A percentile compares a stretch with the other conserved stretches of the same genome.
These are phyloP conservation scores for Pseudogymnoascus sp. DNA, from an alignment of 2,329 filamentous ascomycete species.

Conservation along the genomic window DNA sequence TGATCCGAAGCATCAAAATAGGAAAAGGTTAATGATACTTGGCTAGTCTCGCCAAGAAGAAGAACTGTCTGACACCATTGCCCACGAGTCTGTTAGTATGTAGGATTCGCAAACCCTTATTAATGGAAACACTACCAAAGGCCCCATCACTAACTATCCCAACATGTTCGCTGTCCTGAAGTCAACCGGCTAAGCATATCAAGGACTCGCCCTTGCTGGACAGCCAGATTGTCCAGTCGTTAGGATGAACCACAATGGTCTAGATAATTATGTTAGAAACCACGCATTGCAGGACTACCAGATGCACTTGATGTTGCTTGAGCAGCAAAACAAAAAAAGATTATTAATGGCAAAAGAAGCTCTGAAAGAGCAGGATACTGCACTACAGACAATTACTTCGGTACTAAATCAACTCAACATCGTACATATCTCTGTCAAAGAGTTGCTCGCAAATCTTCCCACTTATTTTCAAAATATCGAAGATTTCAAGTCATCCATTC, in stretches of 20 bases:
- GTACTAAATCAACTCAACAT: background rate
- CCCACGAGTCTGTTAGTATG: background rate
- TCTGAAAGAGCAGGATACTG: background rate
- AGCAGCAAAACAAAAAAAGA: constrained; percentile 83
- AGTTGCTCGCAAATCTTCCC: background rate
- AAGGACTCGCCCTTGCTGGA: background rate
- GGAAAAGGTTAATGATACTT: background rate
- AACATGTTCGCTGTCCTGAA: background rate
- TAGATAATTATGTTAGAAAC: background rate
- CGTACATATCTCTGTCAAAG: background rate
- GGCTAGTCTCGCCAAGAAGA: background rate
- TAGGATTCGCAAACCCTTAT: background rate
- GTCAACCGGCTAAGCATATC: no score
- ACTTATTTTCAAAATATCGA: background rate
- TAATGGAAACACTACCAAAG: background rate
- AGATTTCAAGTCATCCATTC: background rate
- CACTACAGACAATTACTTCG: background rate
- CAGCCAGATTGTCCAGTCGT: background rate
- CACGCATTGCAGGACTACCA: constrained; percentile 83
- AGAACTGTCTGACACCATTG: background rate
- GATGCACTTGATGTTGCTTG: constrained; percentile 81
- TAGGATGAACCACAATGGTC: background rate
- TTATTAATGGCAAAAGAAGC: constrained; percentile 75
- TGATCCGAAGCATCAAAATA: background rate
- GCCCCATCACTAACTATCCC: background rate